Base-by-base conservation (phyloP, 2,329 filamentous ascomycete genomes). In the Aspergillus niger region DNA sequence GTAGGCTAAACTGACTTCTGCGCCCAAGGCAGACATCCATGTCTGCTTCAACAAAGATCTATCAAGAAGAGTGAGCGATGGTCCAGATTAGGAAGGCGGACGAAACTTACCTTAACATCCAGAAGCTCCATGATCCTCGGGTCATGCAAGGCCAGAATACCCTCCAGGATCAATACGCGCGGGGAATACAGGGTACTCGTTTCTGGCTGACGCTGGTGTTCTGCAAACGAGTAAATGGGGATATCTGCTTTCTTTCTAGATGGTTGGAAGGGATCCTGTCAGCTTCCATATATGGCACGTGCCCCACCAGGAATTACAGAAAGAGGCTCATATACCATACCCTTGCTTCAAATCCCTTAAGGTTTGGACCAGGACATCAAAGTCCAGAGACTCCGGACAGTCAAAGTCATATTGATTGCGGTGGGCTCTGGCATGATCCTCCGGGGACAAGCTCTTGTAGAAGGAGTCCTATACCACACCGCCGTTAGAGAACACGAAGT, bases 21-120 rank as follows among this genome's bases (percentile, higher is more conserved):
- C 94, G 84, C 26, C 93, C 94, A 51, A 99, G 83, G 73, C 95
- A 99, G 2, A 96, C 90, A 76, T 99, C 95, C 64, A 90, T 89
- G 76, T 99, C 95, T 43, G 95, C 96, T 77, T 98, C 95, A 61
- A 95, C 96, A 74, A 97, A 99, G 56, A 99, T 96, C 90, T 85
- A 58, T 1, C 43, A 0, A 50, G 2, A 20, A 13, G n/a, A 17
- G 48, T 70, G 51, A 69, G 65, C 61, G 50, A 48, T n/a, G 22
- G 22, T 60, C 60, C 43, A 22, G 10, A 15, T n/a, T n/a, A n/a
- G n/a, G n/a, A n/a, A n/a, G n/a, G n/a, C n/a, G n/a, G n/a, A n/a
- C n/a, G n/a, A n/a, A n/a, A n/a, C n/a, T n/a, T n/a, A 91, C 90
- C 78, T 91, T 96, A 81, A 98, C 91, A 76, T 99, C 95, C 64